Conservation (phyloP, 345 rosid species). For the Leavenworthia alabamica region DNA sequence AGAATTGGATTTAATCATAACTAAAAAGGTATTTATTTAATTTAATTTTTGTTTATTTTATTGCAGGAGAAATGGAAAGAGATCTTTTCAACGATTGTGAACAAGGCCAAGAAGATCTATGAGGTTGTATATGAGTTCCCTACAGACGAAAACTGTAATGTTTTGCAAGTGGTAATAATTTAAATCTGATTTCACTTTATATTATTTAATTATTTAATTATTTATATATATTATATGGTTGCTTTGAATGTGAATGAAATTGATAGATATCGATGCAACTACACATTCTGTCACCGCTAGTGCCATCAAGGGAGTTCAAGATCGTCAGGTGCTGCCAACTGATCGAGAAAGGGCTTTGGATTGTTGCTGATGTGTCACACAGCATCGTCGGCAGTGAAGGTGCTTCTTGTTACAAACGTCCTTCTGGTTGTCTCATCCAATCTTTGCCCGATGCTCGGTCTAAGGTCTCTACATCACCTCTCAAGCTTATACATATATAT, state of each 20-base stretch:
- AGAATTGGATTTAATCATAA: background rate
- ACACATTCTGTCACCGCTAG: too few relatives aligned
- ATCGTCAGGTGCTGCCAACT: constrained; percentile 58
- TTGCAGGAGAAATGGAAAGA: constrained; percentile 56
- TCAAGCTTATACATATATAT: background rate
- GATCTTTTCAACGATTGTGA: constrained; percentile 63
- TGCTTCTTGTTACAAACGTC: constrained; percentile 50
- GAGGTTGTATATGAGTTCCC: constrained; percentile 14
- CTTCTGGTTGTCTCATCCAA: constrained; percentile 76
- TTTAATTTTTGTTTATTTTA: too few relatives aligned
- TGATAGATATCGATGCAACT: constrained; percentile 54
- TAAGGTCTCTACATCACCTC: constrained; percentile 31
- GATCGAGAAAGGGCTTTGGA: constrained; percentile 48
- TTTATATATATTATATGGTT: too few relatives aligned
- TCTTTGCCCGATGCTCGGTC: constrained; percentile 45
- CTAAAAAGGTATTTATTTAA: background rate
- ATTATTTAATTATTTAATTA: too few relatives aligned
- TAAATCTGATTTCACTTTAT: background rate
- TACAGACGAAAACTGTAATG: constrained; percentile 25
- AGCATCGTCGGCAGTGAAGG: background rate
- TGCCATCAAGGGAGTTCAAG: constrained; percentile 55
- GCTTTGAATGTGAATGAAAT: too few relatives aligned
- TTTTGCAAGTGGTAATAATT: constrained; percentile 49
- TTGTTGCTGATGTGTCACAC: constrained; percentile 54
- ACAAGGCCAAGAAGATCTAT: constrained; percentile 40